A percentile compares a stretch with the other conserved stretches of the same genome.
Evolutionary conservation across 2,329 filamentous ascomycete species (phyloP).

Genomic region (Paraphaeosphaeria minitans): DNA sequence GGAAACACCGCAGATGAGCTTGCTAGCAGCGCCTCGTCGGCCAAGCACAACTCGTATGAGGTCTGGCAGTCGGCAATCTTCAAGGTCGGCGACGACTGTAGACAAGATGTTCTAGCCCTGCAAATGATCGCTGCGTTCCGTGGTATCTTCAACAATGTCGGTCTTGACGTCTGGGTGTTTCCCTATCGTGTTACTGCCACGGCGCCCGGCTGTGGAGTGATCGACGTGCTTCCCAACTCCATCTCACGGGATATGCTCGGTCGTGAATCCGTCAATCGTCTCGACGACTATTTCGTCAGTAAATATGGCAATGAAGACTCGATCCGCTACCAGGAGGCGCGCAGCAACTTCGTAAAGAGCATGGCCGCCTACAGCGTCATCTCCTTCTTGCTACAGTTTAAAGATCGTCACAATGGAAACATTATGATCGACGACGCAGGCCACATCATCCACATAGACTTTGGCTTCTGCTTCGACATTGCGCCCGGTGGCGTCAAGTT

Average conservation of each 20-base stretch:
- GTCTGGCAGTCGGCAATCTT: conserved; percentile 99
- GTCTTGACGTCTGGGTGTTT: conserved; percentile 94
- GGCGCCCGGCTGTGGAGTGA: conserved; percentile 94
- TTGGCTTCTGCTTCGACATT: conserved; percentile 99
- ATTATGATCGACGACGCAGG: conserved; percentile 99
- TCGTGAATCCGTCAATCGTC: conserved; percentile 93
- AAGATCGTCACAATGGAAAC: conserved; percentile 98
- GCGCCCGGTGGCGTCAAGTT: conserved; percentile 96
- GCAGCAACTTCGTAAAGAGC: conserved; percentile 97
- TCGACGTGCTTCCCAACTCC: conserved; percentile 96
- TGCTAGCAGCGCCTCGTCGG: conserved; percentile 34
- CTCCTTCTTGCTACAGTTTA: conserved; percentile 96
- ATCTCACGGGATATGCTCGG: conserved; percentile 99
- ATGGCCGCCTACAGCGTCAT: conserved; percentile 99
- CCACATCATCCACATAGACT: conserved; percentile 98
- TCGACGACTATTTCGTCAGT: conserved; percentile 97
- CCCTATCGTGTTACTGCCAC: conserved; percentile 97
- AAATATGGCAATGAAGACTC: conserved; percentile 98
- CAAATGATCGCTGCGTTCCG: conserved; percentile 99
- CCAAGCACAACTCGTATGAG: conserved; percentile 69
- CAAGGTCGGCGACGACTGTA: conserved; percentile 98
- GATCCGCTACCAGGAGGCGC: conserved; percentile 90
- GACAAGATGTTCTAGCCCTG: conserved; percentile 92
- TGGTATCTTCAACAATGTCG: conserved; percentile 93
- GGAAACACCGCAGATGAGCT: conserved; percentile 37